These are phyloP conservation scores for Solidago caesia DNA, from an alignment of 129 eudicot genomes.

Conservation along the genomic window DNA sequence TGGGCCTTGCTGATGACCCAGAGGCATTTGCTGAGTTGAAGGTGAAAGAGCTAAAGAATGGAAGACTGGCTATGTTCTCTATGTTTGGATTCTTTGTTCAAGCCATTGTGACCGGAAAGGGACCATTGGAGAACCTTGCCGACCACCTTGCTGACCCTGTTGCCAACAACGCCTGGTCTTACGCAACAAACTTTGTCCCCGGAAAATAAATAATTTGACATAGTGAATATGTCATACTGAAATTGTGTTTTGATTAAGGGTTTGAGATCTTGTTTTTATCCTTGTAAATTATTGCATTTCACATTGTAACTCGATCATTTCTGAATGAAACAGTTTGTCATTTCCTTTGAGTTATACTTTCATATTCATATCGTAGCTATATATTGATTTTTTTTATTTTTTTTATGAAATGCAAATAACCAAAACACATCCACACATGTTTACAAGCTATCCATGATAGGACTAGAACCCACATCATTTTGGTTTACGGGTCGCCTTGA, in stretches of 20 bases:
- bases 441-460: too few species aligned
- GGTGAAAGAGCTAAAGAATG: constrained; percentile 68
- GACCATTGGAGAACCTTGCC: constrained; percentile 65
- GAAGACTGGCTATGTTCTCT: constrained; percentile 67
- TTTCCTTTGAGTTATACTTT: neutral
- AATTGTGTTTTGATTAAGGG: neutral
- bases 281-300: constrained; percentile 27
- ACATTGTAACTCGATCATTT: neutral
- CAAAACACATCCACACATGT: too few species aligned
- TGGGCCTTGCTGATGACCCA: constrained; percentile 73
- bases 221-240: neutral
- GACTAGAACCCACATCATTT: too few species aligned
- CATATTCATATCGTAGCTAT: neutral
- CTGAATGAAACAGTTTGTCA: constrained; percentile 1
- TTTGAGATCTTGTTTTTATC: constrained; percentile 1
- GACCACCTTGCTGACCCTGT: constrained; percentile 59
- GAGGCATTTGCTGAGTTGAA: constrained; percentile 70
- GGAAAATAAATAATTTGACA: constrained; percentile 29
- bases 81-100: constrained; percentile 76
- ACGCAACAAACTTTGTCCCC: constrained; percentile 40
- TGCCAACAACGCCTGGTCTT: constrained; percentile 45
- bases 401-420: too few species aligned
- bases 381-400: too few species aligned
- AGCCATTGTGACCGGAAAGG: constrained; percentile 75
- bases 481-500: too few species aligned